Base-by-base conservation (phyloP, 805 yeast genomes). In the Wickerhamiella vanderwaltii region DNA sequence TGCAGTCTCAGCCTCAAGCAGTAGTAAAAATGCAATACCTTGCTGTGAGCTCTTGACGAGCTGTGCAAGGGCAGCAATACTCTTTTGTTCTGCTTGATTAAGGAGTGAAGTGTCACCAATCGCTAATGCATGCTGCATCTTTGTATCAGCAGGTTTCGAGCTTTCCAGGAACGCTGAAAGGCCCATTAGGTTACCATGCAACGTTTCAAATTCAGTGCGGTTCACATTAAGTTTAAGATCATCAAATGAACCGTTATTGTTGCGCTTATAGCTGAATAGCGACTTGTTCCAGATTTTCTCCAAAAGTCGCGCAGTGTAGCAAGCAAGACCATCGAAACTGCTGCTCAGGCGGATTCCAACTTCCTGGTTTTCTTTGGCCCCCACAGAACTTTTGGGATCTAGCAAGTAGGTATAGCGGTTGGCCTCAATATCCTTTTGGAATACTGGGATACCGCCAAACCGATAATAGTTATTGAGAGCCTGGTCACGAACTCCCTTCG, bases 31-130 rank as follows among this genome's bases (percentile, higher is more conserved):
- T 1, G 96, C 85, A 24, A 88, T 66, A 0, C 94, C 94, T 61
- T 91, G 97, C 51, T 84, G 83, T 60, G 85, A 75, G 5, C 84
- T 76, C 42, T 72, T 74, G 43, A 87, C 69, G 7, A 87, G 71
- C 52, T 81, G 77, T 34, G 83, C 67, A 29, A 91, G 63, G 0
- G 95, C 76, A 20, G 77, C 76, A 49, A 88, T 73, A 5, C 94
- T 95, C 53, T 85, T 77, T 53, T 84, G 86, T 57, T 91, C 98
- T 1, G 95, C 94, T 60, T 91, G 87, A 39, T 35, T 61, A 57
- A 40, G 53, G 40, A 34, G 56, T 37, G 43, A 57, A 15, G 32
- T 23, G 43, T 36, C 54, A 41, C 32, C 55, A 17, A 35, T 26
- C 7, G 31, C 39, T 5, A 9, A 19, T 45, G 26, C 44, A 28